Evolutionary conservation across 2,329 filamentous ascomycete genomes (phyloP).

Genomic region (Blastomyces gilchristii): DNA sequence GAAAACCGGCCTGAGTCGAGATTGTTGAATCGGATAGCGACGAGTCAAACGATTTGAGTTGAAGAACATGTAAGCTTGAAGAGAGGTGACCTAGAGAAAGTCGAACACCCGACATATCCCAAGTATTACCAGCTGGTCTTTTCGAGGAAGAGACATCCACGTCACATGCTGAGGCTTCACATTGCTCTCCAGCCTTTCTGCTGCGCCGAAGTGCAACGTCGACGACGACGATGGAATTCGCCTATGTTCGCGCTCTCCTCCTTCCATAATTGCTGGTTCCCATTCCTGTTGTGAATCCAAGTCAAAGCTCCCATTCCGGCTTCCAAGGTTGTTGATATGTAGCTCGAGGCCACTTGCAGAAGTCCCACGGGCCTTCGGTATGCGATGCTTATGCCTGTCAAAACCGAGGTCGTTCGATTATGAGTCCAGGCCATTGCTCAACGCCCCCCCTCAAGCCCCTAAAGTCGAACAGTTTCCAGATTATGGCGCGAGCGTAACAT

Average conservation of each 20-base stretch:
- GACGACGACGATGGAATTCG: constrained; percentile 13
- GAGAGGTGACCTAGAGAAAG: constrained; percentile 31
- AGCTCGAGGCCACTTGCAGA: neutral
- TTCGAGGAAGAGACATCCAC: constrained; percentile 33
- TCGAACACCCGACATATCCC: constrained; percentile 34
- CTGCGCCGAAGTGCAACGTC: neutral
- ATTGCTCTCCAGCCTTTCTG: neutral
- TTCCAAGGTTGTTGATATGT: neutral
- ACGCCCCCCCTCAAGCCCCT: neutral
- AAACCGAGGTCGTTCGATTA: neutral
- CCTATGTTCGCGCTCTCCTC: constrained; percentile 14
- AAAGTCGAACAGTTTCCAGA: neutral
- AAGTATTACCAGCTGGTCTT: constrained; percentile 29
- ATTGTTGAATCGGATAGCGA: constrained; percentile 50
- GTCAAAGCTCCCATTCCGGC: neutral
- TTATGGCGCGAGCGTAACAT: neutral
- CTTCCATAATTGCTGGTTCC: constrained; percentile 11
- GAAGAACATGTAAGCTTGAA: constrained; percentile 70
- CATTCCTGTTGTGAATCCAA: constrained; percentile 1
- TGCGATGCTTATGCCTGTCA: neutral
- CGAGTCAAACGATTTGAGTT: constrained; percentile 63
- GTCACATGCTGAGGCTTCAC: constrained; percentile 23
- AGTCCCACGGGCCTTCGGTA: neutral
- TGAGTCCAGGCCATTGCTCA: neutral
- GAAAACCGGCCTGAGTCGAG: constrained; percentile 61